Percentiles rank a stretch among this genome's conserved stretches.
phyloP scores from a whole-genome alignment of 306 rosid species.

The Pachyrhizus erosus region DNA sequence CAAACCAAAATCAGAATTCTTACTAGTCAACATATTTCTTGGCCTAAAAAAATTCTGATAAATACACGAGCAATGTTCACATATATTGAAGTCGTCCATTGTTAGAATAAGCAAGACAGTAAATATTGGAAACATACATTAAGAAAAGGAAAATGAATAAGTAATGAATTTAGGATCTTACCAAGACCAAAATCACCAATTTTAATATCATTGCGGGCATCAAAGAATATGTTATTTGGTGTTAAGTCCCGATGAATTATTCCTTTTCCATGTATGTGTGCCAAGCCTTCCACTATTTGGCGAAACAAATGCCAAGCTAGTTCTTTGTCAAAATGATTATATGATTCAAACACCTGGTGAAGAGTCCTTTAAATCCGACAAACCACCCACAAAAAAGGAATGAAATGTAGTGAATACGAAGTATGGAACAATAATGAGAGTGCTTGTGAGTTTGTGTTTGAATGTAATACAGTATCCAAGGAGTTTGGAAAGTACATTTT shows the following conservation, averaged over 20 bases:
- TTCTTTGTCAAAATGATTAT: constrained; percentile 79
- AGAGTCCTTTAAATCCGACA: constrained; percentile 70
- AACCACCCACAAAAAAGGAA: constrained; percentile 33
- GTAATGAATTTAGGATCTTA: constrained; percentile 54
- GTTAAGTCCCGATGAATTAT: constrained; percentile 97
- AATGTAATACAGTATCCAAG: neutral
- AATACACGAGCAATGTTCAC: constrained; percentile 28
- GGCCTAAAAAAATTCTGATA: constrained; percentile 11
- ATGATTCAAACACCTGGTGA: constrained; percentile 81
- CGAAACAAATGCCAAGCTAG: constrained; percentile 87
- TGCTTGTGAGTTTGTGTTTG: constrained; percentile 17
- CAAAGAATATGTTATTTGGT: constrained; percentile 93
- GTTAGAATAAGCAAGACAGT: constrained; percentile 26
- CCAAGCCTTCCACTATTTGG: constrained; percentile 98
- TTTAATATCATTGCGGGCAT: constrained; percentile 95
- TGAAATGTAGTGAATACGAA: constrained; percentile 37
- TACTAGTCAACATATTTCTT: neutral
- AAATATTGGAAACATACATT: constrained; percentile 33
- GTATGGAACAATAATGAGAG: neutral
- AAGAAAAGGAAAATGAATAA: constrained; percentile 30
- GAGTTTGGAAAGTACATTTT: neutral
- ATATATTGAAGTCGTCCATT: constrained; percentile 18
- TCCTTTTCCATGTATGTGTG: constrained; percentile 96
- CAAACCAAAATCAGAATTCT: constrained; percentile 36
- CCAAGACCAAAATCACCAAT: constrained; percentile 99